phyloP scores from a whole-genome alignment of 495 filamentous ascomycete genomes.

The Penicillium coffeae region DNA sequence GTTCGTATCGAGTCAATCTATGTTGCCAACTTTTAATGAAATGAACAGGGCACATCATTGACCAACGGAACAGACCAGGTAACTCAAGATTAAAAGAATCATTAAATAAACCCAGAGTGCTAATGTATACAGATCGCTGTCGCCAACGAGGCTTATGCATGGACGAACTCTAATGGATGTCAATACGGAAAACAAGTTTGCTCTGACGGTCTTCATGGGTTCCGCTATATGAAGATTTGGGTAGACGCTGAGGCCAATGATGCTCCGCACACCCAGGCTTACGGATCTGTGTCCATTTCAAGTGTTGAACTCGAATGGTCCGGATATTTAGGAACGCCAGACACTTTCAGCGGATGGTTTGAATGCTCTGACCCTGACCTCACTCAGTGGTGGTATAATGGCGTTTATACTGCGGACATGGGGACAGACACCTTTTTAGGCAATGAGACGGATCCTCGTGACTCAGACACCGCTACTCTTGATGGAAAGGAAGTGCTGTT shows the following conservation, averaged over 20 bases:
- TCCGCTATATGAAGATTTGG: constrained; percentile 44
- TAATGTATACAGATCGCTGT: constrained; percentile 32
- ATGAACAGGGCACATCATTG: constrained; percentile 5
- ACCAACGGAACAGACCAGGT: constrained; percentile 13
- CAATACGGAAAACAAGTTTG: constrained; percentile 35
- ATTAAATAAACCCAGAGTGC: too few species aligned
- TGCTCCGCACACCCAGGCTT: constrained; percentile 35
- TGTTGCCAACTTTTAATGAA: too few species aligned
- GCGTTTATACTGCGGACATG: constrained; percentile 45
- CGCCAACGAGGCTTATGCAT: constrained; percentile 28
- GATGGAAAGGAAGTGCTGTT: constrained; percentile 38
- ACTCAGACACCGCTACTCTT: constrained; percentile 32
- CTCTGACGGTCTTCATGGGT: constrained; percentile 46
- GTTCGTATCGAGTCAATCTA: too few species aligned
- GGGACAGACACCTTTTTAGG: constrained; percentile 33
- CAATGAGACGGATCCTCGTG: constrained; percentile 34
- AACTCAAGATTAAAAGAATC: too few species aligned
- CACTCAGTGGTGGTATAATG: constrained; percentile 49
- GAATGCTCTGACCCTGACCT: constrained; percentile 42
- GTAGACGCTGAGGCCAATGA: constrained; percentile 37
- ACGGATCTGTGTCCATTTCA: constrained; percentile 32
- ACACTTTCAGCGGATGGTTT: constrained; percentile 45
- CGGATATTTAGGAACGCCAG: constrained; percentile 38
- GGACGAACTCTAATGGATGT: constrained; percentile 40
- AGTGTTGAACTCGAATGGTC: constrained; percentile 36